Percentiles rank a stretch among this genome's conserved stretches.
Evolutionary conservation across 129 eudicot genomes (phyloP).

Genomic region (Ambrosia trifida): DNA sequence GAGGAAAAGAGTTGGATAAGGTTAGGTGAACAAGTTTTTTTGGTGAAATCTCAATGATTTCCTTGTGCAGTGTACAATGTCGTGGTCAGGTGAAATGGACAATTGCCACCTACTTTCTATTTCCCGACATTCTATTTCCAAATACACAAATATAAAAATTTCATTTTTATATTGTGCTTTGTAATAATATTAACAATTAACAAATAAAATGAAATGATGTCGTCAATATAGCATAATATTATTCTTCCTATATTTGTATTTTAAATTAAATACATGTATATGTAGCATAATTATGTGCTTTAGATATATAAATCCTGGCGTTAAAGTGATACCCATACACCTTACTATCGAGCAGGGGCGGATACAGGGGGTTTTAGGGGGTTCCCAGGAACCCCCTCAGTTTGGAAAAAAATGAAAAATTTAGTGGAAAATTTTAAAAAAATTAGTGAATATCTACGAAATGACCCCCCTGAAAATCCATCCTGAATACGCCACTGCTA

Average conservation of each 20-base stretch:
- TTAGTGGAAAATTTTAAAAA: no score
- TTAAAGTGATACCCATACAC: no score
- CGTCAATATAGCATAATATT: neutral
- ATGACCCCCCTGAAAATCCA: no score
- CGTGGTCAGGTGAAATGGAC: slow-evolving; percentile 23
- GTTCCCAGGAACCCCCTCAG: no score
- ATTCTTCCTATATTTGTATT: neutral
- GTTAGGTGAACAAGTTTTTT: slow-evolving; percentile 12
- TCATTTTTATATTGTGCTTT: neutral
- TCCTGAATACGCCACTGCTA: neutral
- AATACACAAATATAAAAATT: neutral
- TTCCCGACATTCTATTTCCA: neutral
- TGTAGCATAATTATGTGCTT: neutral
- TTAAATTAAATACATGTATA: neutral
- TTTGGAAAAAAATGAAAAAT: no score
- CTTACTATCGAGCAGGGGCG: no score
- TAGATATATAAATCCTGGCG: neutral
- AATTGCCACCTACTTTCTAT: slow-evolving; percentile 18
- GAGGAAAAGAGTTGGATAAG: slow-evolving; percentile 13
- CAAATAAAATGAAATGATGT: neutral
- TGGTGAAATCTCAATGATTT: slow-evolving; percentile 7
- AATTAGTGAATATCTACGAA: no score
- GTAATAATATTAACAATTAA: neutral
- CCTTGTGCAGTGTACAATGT: slow-evolving; percentile 12
- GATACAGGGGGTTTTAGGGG: no score